A percentile compares a stretch with the other conserved stretches of the same genome.
Conservation (phyloP, 768 basidiomycete species). For the Termitomyces sp. region DNA sequence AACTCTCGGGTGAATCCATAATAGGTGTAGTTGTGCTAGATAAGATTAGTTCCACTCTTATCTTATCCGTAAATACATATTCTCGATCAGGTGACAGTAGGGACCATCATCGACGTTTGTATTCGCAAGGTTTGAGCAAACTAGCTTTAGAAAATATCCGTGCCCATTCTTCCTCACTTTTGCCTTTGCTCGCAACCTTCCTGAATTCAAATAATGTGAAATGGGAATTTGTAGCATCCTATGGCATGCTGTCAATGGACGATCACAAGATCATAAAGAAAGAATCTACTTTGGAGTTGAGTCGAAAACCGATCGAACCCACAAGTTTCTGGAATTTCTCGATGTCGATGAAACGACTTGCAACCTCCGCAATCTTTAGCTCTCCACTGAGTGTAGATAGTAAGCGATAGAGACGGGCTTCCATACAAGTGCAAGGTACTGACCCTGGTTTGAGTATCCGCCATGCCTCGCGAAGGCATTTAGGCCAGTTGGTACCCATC, state of each 20-base stretch:
- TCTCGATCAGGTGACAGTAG: background rate
- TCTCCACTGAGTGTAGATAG: constrained; percentile 49
- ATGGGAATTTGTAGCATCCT: constrained; percentile 83
- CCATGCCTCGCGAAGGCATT: constrained; percentile 84
- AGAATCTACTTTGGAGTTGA: constrained; percentile 54
- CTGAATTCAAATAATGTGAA: constrained; percentile 81
- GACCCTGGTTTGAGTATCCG: constrained; percentile 81
- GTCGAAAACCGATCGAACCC: constrained; percentile 63
- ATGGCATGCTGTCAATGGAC: constrained; percentile 6
- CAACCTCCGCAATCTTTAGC: constrained; percentile 84
- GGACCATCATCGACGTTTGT: constrained; percentile 67
- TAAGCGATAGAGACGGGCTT: background rate
- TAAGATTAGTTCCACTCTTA: constrained; percentile 3
- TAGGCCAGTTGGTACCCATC: constrained; percentile 97
- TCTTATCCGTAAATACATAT: constrained; percentile 3
- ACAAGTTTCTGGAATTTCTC: constrained; percentile 65
- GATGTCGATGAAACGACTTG: constrained; percentile 70
- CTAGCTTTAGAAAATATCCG: constrained; percentile 44
- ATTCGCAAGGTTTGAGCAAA: constrained; percentile 85
- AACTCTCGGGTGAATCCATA: no score
- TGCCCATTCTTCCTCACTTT: constrained; percentile 55
- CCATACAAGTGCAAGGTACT: background rate
- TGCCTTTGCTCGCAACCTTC: constrained; percentile 45
- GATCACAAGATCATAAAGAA: background rate
- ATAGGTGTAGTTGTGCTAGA: background rate